Evolutionary conservation across 2,329 filamentous ascomycete genomes (phyloP).

Genomic region (Hypomyces perniciosus): DNA sequence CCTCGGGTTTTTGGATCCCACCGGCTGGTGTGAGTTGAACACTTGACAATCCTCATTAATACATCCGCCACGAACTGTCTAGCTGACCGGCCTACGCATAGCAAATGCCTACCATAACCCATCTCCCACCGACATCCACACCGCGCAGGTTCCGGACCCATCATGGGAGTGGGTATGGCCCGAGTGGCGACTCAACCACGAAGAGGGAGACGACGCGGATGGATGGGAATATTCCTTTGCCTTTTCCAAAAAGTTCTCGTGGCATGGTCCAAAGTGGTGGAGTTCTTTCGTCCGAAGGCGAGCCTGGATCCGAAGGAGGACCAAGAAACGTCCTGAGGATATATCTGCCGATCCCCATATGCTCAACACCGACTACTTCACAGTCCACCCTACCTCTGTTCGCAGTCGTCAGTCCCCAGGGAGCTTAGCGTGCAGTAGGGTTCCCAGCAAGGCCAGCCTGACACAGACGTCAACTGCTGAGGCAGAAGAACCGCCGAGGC

Average conservation of each 20-base stretch:
- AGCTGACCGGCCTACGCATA: constrained; percentile 12
- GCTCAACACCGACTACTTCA: constrained; percentile 74
- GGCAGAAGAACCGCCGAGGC: constrained; percentile 50
- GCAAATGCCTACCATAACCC: constrained; percentile 59
- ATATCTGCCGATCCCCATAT: constrained; percentile 53
- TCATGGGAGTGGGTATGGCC: constrained; percentile 85
- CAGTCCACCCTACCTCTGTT: constrained; percentile 55
- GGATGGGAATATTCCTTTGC: constrained; percentile 96
- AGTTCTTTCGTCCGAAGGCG: constrained; percentile 89
- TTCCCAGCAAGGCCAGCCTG: constrained; percentile 32
- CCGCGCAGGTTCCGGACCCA: constrained; percentile 88
- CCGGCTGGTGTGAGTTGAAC: constrained; percentile 60
- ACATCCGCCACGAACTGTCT: neutral
- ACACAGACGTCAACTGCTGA: constrained; percentile 33
- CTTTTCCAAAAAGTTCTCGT: constrained; percentile 67
- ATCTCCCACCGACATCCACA: constrained; percentile 64
- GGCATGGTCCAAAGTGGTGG: constrained; percentile 90
- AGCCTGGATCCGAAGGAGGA: constrained; percentile 77
- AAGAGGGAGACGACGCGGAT: constrained; percentile 72
- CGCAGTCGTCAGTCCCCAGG: constrained; percentile 25
- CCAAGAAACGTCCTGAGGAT: constrained; percentile 49
- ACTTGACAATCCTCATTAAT: too few relatives aligned
- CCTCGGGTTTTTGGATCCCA: constrained; percentile 77
- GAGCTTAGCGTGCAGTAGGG: constrained; percentile 28
- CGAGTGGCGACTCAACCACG: constrained; percentile 61